These are phyloP conservation scores for Linnemannia hyalina DNA, from an alignment of 192 early-diverging fungal genomes.

Conservation along the genomic window DNA sequence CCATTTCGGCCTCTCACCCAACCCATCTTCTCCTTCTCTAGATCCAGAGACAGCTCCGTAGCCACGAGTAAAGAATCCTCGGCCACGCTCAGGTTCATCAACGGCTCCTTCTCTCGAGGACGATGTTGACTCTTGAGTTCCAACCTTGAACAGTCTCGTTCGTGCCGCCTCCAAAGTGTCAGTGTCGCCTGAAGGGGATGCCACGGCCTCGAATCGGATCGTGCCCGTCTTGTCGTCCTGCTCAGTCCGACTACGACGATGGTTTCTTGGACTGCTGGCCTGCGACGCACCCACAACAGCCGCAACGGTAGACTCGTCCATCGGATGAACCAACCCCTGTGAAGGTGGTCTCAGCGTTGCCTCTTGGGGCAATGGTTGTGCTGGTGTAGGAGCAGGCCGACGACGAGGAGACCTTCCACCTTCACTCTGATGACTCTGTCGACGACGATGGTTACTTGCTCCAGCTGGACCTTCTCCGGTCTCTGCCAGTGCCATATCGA, in stretches of 20 bases:
- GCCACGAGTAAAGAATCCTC: constrained; percentile 32
- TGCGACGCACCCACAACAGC: neutral
- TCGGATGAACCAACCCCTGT: neutral
- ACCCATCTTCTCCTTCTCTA: neutral
- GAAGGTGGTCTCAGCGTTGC: neutral
- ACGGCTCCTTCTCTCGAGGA: neutral
- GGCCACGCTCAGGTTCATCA: constrained; percentile 23
- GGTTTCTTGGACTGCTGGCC: constrained; percentile 1
- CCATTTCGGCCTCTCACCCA: constrained; percentile 43
- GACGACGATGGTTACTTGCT: constrained; percentile 18
- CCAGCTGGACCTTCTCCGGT: neutral
- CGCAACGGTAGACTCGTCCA: neutral
- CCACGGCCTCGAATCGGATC: constrained; percentile 33
- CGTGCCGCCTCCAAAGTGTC: neutral
- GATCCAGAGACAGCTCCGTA: constrained; percentile 13
- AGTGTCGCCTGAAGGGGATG: neutral
- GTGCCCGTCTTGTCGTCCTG: constrained; percentile 31
- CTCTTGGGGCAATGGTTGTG: neutral
- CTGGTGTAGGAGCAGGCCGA: neutral
- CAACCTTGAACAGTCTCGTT: neutral
- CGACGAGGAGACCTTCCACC: constrained; percentile 16
- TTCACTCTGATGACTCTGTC: constrained; percentile 48
- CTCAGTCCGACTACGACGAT: constrained; percentile 47
- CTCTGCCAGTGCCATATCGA: constrained; percentile 36
- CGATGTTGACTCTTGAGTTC: neutral